A percentile compares a stretch with the other conserved stretches of the same genome.
Conservation (phyloP, 2,329 filamentous ascomycete genomes). For the Bipolaris sorokiniana region DNA sequence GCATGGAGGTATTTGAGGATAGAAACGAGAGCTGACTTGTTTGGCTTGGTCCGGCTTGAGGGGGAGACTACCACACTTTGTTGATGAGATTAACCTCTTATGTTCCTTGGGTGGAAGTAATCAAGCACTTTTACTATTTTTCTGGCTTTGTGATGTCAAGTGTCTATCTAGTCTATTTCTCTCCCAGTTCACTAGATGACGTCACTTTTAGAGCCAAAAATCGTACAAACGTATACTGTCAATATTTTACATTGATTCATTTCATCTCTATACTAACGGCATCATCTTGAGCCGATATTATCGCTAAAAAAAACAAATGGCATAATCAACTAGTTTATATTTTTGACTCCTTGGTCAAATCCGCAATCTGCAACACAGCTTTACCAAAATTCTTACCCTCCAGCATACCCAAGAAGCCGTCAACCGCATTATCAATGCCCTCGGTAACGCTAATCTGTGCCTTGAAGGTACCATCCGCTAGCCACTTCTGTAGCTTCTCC, state of each 20-base stretch:
- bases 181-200: no score
- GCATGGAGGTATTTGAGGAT: not conserved
- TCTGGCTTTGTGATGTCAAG: no score
- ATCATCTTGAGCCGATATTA: not conserved
- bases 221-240: not conserved
- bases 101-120: not conserved
- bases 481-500: constrained; percentile 76
- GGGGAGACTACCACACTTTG: not conserved
- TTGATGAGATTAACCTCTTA: not conserved
- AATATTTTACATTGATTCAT: not conserved
- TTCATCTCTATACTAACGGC: not conserved
- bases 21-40: no score
- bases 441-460: constrained; percentile 70
- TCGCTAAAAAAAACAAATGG: not conserved
- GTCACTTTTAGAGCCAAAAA: not conserved
- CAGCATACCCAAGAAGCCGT: constrained; percentile 77
- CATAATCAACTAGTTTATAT: no score
- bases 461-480: constrained; percentile 77
- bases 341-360: constrained; percentile 38
- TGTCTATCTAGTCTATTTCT: no score
- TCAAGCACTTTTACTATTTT: not conserved
- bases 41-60: not conserved
- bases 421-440: constrained; percentile 77
- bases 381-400: constrained; percentile 85
- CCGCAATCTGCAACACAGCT: constrained; percentile 72